Evolutionary conservation across 2,329 filamentous ascomycete species (phyloP).

Genomic region (Waltergamsia citrina): DNA sequence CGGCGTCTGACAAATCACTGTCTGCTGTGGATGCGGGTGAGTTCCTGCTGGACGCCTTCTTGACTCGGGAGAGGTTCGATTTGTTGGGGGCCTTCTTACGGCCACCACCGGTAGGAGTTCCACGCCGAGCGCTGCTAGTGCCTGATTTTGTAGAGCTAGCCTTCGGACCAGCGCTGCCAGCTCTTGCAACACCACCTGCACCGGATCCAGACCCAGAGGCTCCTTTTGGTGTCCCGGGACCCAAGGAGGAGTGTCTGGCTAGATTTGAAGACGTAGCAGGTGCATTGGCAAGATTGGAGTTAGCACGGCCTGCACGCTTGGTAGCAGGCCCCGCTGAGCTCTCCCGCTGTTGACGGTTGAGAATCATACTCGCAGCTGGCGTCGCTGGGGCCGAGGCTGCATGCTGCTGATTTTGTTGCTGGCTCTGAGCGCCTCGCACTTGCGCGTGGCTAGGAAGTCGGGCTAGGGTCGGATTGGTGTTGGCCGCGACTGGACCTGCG

Average conservation of each 20-base stretch:
- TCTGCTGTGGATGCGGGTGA: slow-evolving; percentile 55
- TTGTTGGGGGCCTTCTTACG: slow-evolving; percentile 45
- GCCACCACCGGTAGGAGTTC: slow-evolving; percentile 30
- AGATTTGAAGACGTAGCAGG: slow-evolving; percentile 47
- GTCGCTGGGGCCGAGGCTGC: slow-evolving; percentile 50
- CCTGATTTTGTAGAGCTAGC: slow-evolving; percentile 35
- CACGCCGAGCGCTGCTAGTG: slow-evolving; percentile 32
- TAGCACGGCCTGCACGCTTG: slow-evolving; percentile 43
- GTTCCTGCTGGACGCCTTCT: slow-evolving; percentile 47
- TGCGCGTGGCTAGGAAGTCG: slow-evolving; percentile 34
- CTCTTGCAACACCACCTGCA: slow-evolving; percentile 27
- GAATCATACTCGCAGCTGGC: slow-evolving; percentile 50
- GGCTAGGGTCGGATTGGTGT: slow-evolving; percentile 26
- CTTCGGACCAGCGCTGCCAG: slow-evolving; percentile 53
- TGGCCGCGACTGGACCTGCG: slow-evolving; percentile 13
- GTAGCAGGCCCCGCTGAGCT: slow-evolving; percentile 50
- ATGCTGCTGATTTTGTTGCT: slow-evolving; percentile 16
- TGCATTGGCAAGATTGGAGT: slow-evolving; percentile 33
- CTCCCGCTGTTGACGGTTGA: slow-evolving; percentile 43
- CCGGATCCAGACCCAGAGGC: slow-evolving; percentile 15
- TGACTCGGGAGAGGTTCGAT: slow-evolving; percentile 53
- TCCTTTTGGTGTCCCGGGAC: slow-evolving; percentile 51
- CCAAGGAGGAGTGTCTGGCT: slow-evolving; percentile 52
- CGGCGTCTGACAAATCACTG: slow-evolving; percentile 56
- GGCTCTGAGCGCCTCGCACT: slow-evolving; percentile 34